Evolutionary conservation across 345 rosid genomes (phyloP), one percentile per base, ranked within the genome.

Genomic region (Fremontodendron californicum): DNA sequence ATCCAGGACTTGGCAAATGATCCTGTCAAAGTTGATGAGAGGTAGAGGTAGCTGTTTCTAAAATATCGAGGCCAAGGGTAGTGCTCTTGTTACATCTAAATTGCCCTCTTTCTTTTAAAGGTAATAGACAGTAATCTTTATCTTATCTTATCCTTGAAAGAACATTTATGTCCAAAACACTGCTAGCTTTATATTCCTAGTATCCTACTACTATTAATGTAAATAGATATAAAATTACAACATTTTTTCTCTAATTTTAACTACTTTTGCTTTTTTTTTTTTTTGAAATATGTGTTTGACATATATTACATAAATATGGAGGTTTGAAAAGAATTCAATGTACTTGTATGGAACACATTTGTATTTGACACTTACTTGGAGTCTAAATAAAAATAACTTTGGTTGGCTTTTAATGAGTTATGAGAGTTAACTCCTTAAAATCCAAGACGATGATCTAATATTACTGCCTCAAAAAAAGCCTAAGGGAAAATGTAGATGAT

Each of bases 1-100:
- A 86, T 85, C 51, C 78, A 77, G 69, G 92, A 90, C 70, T 82
- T 90, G 74, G 90, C 84, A 12, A 82, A 90, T 74, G 92, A 83
- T 46, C 94, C 92, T 61, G 86, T 87, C 27, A 90, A 87, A 78
- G 29, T 75, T 8, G 83, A 80, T 40, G 86, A 82, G 6, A 70
- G 57, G 74, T 69, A 46, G 40, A 55, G 61, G 61, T 54, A 21
- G 12, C 55, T 18, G 55, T 49, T n/a, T n/a, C 3, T 49, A 18
- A 49, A 52, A 52, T 19, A 49, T 49, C 2, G 3, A 48, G 52
- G 18, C 49, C 55, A 0, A 51, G 27, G 60, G 4, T 23, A 55
- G 31, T 21, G 61, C 15, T 25, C 16, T 25, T 57, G 13, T 57
- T 57, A 3, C 33, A 57, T 25, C 35, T 57, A 10, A 57, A 57